phyloP scores from a whole-genome alignment of 192 early-diverging fungal genomes.

The Phycomyces nitens region DNA sequence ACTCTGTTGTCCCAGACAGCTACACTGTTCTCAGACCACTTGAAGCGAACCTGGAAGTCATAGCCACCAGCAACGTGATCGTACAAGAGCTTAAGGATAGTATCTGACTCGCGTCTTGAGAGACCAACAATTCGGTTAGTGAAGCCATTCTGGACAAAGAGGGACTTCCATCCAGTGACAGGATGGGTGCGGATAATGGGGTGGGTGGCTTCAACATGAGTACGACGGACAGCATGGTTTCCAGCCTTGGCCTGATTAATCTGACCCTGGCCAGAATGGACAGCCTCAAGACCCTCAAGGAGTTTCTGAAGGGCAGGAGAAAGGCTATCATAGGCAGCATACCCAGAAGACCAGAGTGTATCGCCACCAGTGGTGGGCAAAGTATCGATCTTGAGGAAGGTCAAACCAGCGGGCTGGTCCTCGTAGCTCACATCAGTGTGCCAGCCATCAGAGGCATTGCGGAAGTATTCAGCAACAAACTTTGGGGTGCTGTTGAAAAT shows the following conservation, averaged over 20 bases:
- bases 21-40: conserved; percentile 56
- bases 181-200: conserved; percentile 64
- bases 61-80: conserved; percentile 45
- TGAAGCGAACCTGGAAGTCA: conserved; percentile 56
- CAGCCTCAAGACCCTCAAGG: conserved; percentile 30
- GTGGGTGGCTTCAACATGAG: conserved; percentile 31
- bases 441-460: conserved; percentile 13
- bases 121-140: conserved; percentile 55
- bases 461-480: background rate
- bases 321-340: conserved; percentile 30
- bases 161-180: conserved; percentile 63
- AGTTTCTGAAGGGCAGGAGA: conserved; percentile 23
- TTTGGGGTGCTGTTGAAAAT: background rate
- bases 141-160: conserved; percentile 63
- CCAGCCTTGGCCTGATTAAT: background rate
- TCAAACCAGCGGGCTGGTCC: conserved; percentile 27
- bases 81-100: conserved; percentile 53
- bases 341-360: conserved; percentile 28
- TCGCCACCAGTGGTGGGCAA: conserved; percentile 31
- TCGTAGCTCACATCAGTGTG: conserved; percentile 37
- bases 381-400: conserved; percentile 30
- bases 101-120: conserved; percentile 48
- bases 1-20: conserved; percentile 70
- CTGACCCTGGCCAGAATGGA: conserved; percentile 32
- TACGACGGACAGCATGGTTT: conserved; percentile 26